phyloP scores from a whole-genome alignment of 192 early-diverging fungal species.

The Entomortierella beljakovae region DNA sequence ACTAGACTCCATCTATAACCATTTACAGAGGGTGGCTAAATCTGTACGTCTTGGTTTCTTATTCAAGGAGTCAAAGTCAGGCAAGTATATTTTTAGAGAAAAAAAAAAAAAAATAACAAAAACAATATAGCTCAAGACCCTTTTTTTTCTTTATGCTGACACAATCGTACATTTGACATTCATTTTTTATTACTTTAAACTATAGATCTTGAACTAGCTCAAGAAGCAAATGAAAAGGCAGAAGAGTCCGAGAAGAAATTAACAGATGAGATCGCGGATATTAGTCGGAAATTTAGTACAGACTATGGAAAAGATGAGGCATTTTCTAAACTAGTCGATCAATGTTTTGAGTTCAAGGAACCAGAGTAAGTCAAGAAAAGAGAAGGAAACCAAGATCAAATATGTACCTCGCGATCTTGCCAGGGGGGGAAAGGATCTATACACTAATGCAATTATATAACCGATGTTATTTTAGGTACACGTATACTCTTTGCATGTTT shows the following conservation, averaged over 20 bases:
- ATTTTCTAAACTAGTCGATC: constrained; percentile 73
- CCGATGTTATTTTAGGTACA: constrained; percentile 63
- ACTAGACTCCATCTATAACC: background rate
- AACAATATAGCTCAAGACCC: no score
- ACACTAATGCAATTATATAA: background rate
- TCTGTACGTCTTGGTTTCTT: constrained; percentile 25
- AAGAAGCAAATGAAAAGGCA: constrained; percentile 39
- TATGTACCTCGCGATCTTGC: background rate
- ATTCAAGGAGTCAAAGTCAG: constrained; percentile 13
- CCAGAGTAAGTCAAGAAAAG: constrained; percentile 64
- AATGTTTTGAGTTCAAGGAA: constrained; percentile 78
- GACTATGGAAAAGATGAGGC: constrained; percentile 82
- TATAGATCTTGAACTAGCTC: constrained; percentile 42
- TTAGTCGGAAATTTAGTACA: constrained; percentile 65
- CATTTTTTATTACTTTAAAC: background rate
- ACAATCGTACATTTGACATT: no score
- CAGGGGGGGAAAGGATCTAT: no score
- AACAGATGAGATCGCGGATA: constrained; percentile 48
- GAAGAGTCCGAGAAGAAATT: constrained; percentile 46
- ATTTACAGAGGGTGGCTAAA: constrained; percentile 4
- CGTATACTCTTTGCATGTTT: constrained; percentile 78
- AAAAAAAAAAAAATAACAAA: no score
- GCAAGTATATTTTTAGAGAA: background rate
- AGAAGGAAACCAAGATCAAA: background rate
- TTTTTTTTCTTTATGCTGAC: no score